Evolutionary conservation across 2,329 filamentous ascomycete species (phyloP), one percentile per base, ranked within the genome.

Genomic region (Xylariales sp.): DNA sequence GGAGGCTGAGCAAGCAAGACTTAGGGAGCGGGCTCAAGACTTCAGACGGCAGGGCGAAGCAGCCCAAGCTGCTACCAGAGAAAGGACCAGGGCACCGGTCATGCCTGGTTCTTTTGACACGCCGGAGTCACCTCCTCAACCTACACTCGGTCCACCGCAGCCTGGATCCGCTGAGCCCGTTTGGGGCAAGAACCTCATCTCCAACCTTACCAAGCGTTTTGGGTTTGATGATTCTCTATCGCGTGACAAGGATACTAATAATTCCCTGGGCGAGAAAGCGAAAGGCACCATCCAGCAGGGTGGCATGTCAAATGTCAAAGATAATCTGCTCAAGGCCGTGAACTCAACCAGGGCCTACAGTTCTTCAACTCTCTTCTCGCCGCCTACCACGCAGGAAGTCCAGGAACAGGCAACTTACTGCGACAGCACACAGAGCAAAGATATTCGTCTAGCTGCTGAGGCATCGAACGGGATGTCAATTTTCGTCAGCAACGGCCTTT

Each of bases 381-480:
- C 80, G 16, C 88, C 88, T 0, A 69, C 78, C 40, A 83, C 85
- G 25, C 82, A 80, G 46, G 69, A 82, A 38, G 82, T 95, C 50
- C 85, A 85, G 56, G 89, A 95, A 61, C 85, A 88, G 51, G 78
- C 83, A 28, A 85, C 86, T 0, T 95, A 95, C 65, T 96, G 90
- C 61, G 90, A 96, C 65, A 76, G 80, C 51, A 83, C 71, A 18
- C 80, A 85, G 2, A 80, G 79, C 1, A 80, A 89, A 43, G 82
- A 95, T 61, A 78, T 95, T 9, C 70, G 70, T 12, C 83, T 84
- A 54, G 74, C 81, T 10, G 84, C 83, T 4, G 80, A 86, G 33
- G 77, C 86, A 3, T 76, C 80, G 3, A 81, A 82, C 36, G 79
- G 83, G 4, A 83, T 90, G 63, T 82, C 84, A 45, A 74, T 95